These are phyloP conservation scores for Fusarium veterinarium DNA, from an alignment of 2,329 filamentous ascomycete genomes.

Conservation along the genomic window DNA sequence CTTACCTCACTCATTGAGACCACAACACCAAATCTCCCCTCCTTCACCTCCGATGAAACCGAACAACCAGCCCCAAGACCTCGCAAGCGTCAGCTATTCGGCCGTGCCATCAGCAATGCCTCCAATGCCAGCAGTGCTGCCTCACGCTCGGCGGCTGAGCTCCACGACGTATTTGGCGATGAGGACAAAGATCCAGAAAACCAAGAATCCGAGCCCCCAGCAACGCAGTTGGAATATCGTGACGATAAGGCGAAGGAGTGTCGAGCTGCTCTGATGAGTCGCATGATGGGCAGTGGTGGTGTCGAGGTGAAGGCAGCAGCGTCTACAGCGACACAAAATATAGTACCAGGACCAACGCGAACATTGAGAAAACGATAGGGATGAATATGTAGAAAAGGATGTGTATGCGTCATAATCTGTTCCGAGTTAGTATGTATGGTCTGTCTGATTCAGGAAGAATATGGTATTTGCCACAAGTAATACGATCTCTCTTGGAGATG, in stretches of 20 bases:
- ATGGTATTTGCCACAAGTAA: neutral
- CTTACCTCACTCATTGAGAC: conserved; percentile 58
- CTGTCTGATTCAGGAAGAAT: neutral
- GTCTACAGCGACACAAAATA: conserved; percentile 1
- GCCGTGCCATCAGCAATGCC: conserved; percentile 68
- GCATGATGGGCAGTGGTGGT: conserved; percentile 51
- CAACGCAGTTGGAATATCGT: conserved; percentile 66
- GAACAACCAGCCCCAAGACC: conserved; percentile 39
- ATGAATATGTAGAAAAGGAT: neutral
- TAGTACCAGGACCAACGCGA: conserved; percentile 26
- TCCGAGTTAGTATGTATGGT: neutral
- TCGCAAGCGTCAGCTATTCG: conserved; percentile 63
- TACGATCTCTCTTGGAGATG: neutral
- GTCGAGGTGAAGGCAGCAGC: conserved; percentile 30
- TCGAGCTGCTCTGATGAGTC: conserved; percentile 58
- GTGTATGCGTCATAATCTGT: conserved; percentile 6
- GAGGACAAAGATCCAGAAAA: conserved; percentile 39
- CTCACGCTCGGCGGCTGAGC: conserved; percentile 53
- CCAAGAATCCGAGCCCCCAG: conserved; percentile 51
- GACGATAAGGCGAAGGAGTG: conserved; percentile 61
- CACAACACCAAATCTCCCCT: conserved; percentile 28
- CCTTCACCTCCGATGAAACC: conserved; percentile 28
- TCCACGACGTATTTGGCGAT: conserved; percentile 42
- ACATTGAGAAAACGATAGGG: conserved; percentile 40
- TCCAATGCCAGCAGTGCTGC: conserved; percentile 62